These are phyloP conservation scores for Aristolochia fimbriata DNA, from an alignment of 164 flowering plant species.

Conservation along the genomic window DNA sequence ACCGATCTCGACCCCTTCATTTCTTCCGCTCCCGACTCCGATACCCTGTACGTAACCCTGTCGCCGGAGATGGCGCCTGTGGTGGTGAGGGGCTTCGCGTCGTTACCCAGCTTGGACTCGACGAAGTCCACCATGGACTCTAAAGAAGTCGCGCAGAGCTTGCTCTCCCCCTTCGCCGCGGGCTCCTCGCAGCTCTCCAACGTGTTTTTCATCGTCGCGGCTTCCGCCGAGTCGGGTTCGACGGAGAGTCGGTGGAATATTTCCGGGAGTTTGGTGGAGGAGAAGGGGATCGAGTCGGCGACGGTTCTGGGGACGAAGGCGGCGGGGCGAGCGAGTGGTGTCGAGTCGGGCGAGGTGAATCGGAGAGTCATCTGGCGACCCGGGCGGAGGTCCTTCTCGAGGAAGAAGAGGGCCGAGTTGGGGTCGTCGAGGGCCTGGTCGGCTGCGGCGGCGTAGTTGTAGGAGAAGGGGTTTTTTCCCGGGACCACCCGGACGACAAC, in stretches of 20 bases:
- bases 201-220: constrained; percentile 20
- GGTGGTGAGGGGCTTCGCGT: constrained; percentile 9
- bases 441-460: constrained; percentile 14
- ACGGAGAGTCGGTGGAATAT: constrained; percentile 22
- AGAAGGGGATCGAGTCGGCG: constrained; percentile 35
- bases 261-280: constrained; percentile 22
- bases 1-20: constrained; percentile 10
- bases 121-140: constrained; percentile 30
- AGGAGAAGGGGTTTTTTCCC: neutral
- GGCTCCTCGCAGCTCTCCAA: constrained; percentile 21
- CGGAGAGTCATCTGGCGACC: constrained; percentile 15
- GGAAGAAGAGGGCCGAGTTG: constrained; percentile 20
- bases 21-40: constrained; percentile 4
- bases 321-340: constrained; percentile 1
- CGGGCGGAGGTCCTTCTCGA: constrained; percentile 18
- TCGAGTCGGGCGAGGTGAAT: constrained; percentile 13
- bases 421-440: constrained; percentile 21
- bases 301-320: constrained; percentile 28
- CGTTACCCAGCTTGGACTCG: constrained; percentile 18
- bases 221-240: constrained; percentile 25
- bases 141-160: constrained; percentile 25
- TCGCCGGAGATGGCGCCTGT: constrained; percentile 8
- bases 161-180: constrained; percentile 16
- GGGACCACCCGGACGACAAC: constrained; percentile 8
- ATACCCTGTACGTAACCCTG: constrained; percentile 14